A percentile compares a stretch with the other conserved stretches of the same genome.
Evolutionary conservation across 2,329 filamentous ascomycete genomes (phyloP).

Genomic region (Xylaria sp.): DNA sequence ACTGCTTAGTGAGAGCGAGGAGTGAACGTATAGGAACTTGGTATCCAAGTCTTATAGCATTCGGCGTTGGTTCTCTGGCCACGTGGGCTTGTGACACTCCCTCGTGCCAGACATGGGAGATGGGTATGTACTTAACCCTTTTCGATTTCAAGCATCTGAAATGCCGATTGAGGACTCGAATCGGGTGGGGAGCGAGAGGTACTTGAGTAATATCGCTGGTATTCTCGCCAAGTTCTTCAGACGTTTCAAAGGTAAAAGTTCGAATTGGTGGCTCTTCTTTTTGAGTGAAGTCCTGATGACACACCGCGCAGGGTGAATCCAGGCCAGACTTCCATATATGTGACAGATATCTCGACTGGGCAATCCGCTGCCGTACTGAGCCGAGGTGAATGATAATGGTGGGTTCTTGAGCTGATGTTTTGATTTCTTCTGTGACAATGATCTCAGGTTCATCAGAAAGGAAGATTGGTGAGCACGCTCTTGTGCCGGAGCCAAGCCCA

Average conservation of each 20-base stretch:
- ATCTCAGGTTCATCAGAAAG: slow-evolving; percentile 23
- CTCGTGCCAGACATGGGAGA: slow-evolving; percentile 24
- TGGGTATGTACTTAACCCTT: slow-evolving; percentile 17
- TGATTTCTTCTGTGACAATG: slow-evolving; percentile 12
- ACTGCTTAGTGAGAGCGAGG: slow-evolving; percentile 4
- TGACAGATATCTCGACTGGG: slow-evolving; percentile 21
- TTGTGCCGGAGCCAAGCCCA: slow-evolving; percentile 14
- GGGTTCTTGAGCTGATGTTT: slow-evolving; percentile 3
- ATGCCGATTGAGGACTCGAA: slow-evolving; percentile 22
- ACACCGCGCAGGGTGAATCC: slow-evolving; percentile 16
- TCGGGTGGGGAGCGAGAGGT: slow-evolving; percentile 18
- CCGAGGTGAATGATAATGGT: slow-evolving; percentile 18
- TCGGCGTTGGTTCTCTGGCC: neutral
- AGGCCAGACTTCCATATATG: slow-evolving; percentile 20
- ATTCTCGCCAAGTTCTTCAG: slow-evolving; percentile 20
- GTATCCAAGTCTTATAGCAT: slow-evolving; percentile 13
- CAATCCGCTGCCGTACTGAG: slow-evolving; percentile 15
- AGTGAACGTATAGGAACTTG: slow-evolving; percentile 19
- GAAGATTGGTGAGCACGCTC: slow-evolving; percentile 18
- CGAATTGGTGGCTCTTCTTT: slow-evolving; percentile 18
- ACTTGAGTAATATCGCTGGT: slow-evolving; percentile 17
- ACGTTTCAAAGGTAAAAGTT: slow-evolving; percentile 18
- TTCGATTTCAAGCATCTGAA: slow-evolving; percentile 19
- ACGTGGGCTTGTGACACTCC: slow-evolving; percentile 19
- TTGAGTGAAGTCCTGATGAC: slow-evolving; percentile 7